phyloP scores from a whole-genome alignment of 176 grass and related monocot species.

The Zizania latifolia region DNA sequence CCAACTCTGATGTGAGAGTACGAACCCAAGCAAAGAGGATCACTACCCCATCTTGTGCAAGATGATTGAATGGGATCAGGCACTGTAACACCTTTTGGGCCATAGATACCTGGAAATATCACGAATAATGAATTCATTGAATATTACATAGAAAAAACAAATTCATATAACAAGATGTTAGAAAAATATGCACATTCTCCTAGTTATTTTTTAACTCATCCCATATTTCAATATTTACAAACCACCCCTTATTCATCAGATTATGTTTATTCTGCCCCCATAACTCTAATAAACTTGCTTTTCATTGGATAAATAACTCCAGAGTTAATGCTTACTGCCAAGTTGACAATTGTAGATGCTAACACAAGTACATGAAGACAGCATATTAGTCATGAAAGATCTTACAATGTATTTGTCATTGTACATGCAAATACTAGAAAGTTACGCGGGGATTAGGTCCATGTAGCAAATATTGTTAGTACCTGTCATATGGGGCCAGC shows the following conservation, averaged over 20 bases:
- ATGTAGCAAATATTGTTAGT: not conserved
- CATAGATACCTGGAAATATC: conserved; percentile 66
- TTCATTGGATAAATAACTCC: not conserved
- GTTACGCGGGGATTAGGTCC: no score
- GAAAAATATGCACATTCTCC: not conserved
- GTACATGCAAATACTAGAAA: not conserved
- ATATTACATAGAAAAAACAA: not conserved
- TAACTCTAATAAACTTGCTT: not conserved
- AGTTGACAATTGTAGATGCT: not conserved
- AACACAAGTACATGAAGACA: not conserved
- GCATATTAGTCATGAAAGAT: not conserved
- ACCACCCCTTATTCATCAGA: not conserved
- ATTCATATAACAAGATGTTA: not conserved
- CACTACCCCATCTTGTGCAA: conserved; percentile 91
- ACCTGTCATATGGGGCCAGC: no score
- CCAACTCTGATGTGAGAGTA: conserved; percentile 95
- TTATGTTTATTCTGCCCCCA: not conserved
- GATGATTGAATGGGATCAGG: conserved; percentile 81
- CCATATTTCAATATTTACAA: not conserved
- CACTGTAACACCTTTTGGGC: conserved; percentile 67
- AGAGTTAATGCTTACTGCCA: not conserved
- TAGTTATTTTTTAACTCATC: not conserved
- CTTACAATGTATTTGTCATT: not conserved
- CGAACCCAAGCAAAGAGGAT: conserved; percentile 75
- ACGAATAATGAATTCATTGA: not conserved